These are phyloP conservation scores for Leccinum variabile DNA, from an alignment of 1,284 basidiomycete genomes.

Conservation along the genomic window DNA sequence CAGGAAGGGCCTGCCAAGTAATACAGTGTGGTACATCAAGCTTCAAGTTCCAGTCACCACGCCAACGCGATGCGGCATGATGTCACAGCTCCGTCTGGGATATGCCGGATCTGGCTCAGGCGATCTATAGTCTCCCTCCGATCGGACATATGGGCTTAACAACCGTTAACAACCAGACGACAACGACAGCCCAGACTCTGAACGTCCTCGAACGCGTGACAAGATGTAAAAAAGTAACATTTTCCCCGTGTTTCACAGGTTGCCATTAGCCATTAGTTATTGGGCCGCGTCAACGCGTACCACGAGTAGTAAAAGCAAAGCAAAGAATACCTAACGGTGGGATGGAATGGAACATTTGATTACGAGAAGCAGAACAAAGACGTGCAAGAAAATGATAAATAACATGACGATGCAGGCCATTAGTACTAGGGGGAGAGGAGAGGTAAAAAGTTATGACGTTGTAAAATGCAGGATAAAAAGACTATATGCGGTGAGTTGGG, in stretches of 20 bases:
- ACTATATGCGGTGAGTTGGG: constrained; percentile 12
- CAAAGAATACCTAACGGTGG: not conserved
- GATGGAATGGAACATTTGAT: not conserved
- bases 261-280: not conserved
- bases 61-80: not conserved
- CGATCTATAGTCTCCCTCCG: not conserved
- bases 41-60: not conserved
- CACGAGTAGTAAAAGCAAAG: not conserved
- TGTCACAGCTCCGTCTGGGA: not conserved
- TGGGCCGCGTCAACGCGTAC: not conserved
- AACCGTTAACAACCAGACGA: not conserved
- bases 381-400: constrained; percentile 16
- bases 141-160: not conserved
- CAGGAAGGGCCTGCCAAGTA: not conserved
- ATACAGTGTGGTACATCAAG: not conserved
- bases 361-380: not conserved
- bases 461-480: constrained; percentile 23
- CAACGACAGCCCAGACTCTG: not conserved
- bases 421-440: constrained; percentile 2
- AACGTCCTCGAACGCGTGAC: not conserved
- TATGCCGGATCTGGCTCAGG: not conserved
- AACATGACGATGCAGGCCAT: not conserved
- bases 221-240: not conserved
- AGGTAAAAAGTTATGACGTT: not conserved
- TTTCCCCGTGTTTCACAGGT: constrained; percentile 6